phyloP scores from a whole-genome alignment of 2,329 filamentous ascomycete species.

The Alternaria sp. region DNA sequence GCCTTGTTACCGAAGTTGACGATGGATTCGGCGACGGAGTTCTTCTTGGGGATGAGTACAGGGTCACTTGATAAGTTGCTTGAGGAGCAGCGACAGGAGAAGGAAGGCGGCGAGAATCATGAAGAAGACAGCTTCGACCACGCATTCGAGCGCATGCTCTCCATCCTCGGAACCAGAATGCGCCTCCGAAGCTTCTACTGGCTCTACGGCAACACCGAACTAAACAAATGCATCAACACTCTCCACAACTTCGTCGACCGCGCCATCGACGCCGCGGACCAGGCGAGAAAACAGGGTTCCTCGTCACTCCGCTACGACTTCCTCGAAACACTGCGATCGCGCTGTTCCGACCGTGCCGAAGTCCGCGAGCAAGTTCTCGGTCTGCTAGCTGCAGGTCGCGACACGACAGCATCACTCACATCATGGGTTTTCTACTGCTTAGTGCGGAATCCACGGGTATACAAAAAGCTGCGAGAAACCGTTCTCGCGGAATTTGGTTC shows the following conservation, averaged over 20 bases:
- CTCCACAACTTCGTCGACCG: slow-evolving; percentile 5
- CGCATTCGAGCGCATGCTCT: slow-evolving; percentile 7
- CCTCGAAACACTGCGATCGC: slow-evolving; percentile 1
- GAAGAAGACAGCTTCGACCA: slow-evolving; percentile 1
- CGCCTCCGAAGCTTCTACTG: slow-evolving; percentile 7
- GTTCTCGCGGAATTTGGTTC: slow-evolving; percentile 45
- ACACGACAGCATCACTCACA: slow-evolving; percentile 54
- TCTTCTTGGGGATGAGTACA: slow-evolving; percentile 4
- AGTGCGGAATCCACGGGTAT: slow-evolving; percentile 40
- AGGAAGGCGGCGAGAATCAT: too few species aligned
- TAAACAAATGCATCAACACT: not conserved
- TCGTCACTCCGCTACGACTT: slow-evolving; percentile 6
- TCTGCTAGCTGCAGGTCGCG: slow-evolving; percentile 60
- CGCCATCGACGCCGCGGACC: slow-evolving; percentile 6
- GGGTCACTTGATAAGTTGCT: not conserved
- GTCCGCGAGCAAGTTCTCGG: slow-evolving; percentile 53
- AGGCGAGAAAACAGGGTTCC: not conserved
- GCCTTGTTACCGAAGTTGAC: slow-evolving; percentile 1
- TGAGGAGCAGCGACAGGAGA: too few species aligned
- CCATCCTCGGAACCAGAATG: slow-evolving; percentile 7
- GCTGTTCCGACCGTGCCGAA: slow-evolving; percentile 4
- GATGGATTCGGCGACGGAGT: slow-evolving; percentile 8
- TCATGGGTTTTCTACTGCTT: slow-evolving; percentile 51
- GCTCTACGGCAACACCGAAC: slow-evolving; percentile 5
- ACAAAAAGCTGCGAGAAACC: slow-evolving; percentile 45